Base-by-base conservation (phyloP, 2,329 filamentous ascomycete species). In the Plenodomus biglobosus region DNA sequence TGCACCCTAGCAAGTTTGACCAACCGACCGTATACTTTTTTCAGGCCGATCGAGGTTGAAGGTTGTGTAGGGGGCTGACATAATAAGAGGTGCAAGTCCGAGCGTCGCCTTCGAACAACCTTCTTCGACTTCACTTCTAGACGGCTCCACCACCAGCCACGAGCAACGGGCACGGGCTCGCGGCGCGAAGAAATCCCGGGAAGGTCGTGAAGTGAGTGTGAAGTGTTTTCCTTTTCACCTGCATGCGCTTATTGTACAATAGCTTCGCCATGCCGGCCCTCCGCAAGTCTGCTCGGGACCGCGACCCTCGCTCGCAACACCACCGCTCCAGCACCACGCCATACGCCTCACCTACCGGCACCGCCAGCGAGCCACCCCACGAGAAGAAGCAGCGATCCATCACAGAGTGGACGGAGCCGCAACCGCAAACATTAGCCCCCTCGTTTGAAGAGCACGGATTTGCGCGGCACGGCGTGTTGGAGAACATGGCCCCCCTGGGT, bases 401-500 rank as follows among this genome's bases (percentile, higher is more conserved):
- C 44, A 75, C 79, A 50, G 65, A 60, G 49, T 84, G 81, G 83
- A 70, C 77, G 35, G 84, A 87, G 70, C 84, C 84, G 40, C 70
- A 77, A 32, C 63, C 81, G 39, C 77, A 79, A 48, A 66, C 71
- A 40, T 77, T 78, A 39, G 75, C 75, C 39, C 79, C 91, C 10
- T 92, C 87, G 68, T 95, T 86, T 67, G 84, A 89, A 76, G 90
- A 95, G 59, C 78, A 82, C 68, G 88, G 87, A 38, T 80, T 94
- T 59, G 78, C 86, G 62, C 80, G 86, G 40, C 83, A 85, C 69
- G 88, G 88, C 55, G 88, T 95, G 16, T 77, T 95, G 49, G 86
- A 89, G 71, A 86, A 86, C 62, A 95, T 95, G 91, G 85, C 85
- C 44, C 86, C 91, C 20, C 75, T 96, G 46, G 91, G 91, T 35